Percentiles rank a stretch among this genome's conserved stretches.
Evolutionary conservation across 2,329 filamentous ascomycete species (phyloP).

Genomic region (Ciborinia camelliae): DNA sequence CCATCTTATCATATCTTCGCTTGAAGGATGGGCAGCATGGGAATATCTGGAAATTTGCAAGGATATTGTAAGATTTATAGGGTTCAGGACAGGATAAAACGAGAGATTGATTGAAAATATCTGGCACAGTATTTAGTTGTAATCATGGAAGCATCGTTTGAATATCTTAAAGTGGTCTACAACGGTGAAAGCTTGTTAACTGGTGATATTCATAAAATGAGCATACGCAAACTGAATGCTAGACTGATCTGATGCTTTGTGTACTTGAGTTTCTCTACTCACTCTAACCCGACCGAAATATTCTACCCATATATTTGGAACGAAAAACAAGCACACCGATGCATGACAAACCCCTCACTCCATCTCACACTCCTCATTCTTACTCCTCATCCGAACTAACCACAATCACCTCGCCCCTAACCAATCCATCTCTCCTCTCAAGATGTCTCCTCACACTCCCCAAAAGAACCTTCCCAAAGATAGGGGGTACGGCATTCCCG

Average conservation of each 20-base stretch:
- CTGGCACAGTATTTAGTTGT: too few species aligned
- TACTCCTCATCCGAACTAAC: slow-evolving; percentile 4
- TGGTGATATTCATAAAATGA: background rate
- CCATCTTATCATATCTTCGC: too few species aligned
- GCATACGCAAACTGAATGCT: background rate
- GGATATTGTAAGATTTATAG: too few species aligned
- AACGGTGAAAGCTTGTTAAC: background rate
- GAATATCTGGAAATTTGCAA: too few species aligned
- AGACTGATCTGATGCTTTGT: too few species aligned
- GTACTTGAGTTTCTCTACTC: background rate
- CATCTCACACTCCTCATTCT: too few species aligned
- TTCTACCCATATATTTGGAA: background rate
- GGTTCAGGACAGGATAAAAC: too few species aligned
- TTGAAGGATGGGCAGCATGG: too few species aligned
- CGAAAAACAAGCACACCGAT: background rate
- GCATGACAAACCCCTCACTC: background rate
- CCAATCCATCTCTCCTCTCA: slow-evolving; percentile 21
- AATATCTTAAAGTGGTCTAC: background rate
- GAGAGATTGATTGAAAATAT: too few species aligned
- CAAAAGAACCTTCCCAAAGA: slow-evolving; percentile 43
- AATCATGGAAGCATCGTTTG: too few species aligned
- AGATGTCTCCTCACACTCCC: slow-evolving; percentile 16
- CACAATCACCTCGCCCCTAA: background rate
- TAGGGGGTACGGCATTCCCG: slow-evolving; percentile 73
- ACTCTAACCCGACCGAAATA: too few species aligned